phyloP scores from a whole-genome alignment of 2,329 filamentous ascomycete species.

The Apiospora sp. region DNA sequence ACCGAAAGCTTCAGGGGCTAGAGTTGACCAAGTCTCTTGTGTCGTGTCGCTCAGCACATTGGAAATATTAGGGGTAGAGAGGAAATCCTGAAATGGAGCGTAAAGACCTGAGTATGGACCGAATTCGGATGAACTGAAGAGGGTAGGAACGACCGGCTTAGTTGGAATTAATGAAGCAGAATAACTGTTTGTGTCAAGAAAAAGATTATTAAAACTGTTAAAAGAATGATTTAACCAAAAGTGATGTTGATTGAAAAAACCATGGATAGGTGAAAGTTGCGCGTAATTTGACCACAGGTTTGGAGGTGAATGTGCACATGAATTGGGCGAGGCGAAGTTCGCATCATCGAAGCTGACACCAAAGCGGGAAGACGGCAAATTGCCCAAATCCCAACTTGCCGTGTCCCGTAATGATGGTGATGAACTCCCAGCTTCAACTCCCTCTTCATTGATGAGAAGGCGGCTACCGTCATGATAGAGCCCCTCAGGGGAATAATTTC shows the following conservation, averaged over 20 bases:
- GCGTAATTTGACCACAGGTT: not conserved
- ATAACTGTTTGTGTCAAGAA: too few relatives aligned
- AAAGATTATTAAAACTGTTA: too few relatives aligned
- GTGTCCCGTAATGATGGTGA: not conserved
- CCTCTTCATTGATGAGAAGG: not conserved
- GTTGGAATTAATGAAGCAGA: too few relatives aligned
- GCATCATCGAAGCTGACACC: not conserved
- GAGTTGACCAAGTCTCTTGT: too few relatives aligned
- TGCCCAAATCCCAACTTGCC: not conserved
- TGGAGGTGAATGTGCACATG: not conserved
- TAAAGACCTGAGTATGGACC: too few relatives aligned
- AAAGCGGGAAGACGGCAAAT: not conserved
- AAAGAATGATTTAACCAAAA: too few relatives aligned
- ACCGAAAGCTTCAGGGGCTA: too few relatives aligned
- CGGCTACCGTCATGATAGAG: not conserved
- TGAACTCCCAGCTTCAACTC: not conserved
- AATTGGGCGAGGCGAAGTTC: not conserved
- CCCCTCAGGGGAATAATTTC: not conserved
- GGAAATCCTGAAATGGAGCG: too few relatives aligned
- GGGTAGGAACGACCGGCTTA: too few relatives aligned
- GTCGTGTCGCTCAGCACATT: too few relatives aligned
- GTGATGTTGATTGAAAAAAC: not conserved
- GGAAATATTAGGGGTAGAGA: too few relatives aligned
- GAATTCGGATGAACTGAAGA: too few relatives aligned
- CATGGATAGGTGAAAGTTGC: not conserved